phyloP scores from a whole-genome alignment of 2,329 filamentous ascomycete genomes.

The Diplodia mutila region DNA sequence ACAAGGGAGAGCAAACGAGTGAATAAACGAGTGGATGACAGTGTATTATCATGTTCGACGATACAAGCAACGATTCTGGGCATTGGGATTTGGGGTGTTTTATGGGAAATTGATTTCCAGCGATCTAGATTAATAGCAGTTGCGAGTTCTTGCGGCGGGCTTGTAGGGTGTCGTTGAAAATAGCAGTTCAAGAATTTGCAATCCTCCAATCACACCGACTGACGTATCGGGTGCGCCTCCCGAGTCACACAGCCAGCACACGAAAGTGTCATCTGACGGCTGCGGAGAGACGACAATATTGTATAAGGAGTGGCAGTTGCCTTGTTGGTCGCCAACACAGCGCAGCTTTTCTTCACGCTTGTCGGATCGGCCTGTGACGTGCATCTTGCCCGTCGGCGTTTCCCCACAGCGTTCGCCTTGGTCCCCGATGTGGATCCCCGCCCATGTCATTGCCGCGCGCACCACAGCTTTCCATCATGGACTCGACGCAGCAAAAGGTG shows the following conservation, averaged over 20 bases:
- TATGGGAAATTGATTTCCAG: no score
- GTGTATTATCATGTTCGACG: background rate
- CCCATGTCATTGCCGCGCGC: background rate
- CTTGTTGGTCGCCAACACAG: background rate
- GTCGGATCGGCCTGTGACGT: conserved; percentile 9
- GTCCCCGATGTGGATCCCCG: background rate
- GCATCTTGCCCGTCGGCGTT: background rate
- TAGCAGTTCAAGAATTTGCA: background rate
- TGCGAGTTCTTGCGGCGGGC: background rate
- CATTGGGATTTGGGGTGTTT: background rate
- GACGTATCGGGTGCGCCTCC: background rate
- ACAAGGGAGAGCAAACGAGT: no score
- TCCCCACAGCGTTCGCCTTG: background rate
- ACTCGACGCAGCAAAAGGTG: background rate
- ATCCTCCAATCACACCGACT: background rate
- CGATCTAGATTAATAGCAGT: background rate
- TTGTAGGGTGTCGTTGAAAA: background rate
- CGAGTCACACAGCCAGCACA: background rate
- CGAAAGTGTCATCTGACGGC: background rate
- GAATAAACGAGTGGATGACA: background rate
- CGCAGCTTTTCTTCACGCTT: background rate
- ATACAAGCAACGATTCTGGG: background rate
- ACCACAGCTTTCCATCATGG: background rate
- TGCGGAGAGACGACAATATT: background rate
- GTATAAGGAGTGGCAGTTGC: background rate